A percentile compares a stretch with the other conserved stretches of the same genome.
phyloP scores from a whole-genome alignment of 129 eudicot species.

The Flaveria linearis region DNA sequence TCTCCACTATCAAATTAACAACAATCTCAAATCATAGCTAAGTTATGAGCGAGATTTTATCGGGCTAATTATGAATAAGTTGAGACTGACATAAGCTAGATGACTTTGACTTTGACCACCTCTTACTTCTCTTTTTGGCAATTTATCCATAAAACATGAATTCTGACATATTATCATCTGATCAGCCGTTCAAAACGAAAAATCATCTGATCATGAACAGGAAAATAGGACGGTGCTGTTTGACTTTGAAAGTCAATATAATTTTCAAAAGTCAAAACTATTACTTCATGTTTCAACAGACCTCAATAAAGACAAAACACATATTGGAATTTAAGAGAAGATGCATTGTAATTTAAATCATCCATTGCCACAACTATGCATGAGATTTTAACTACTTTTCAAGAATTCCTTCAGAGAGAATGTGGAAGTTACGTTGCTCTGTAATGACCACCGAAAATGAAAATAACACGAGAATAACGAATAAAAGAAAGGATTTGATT shows the following conservation, averaged over 20 bases:
- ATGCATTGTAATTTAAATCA: constrained; percentile 1
- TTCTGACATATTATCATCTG: not conserved
- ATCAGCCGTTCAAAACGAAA: too few species aligned
- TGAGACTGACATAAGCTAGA: too few species aligned
- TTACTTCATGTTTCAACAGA: not conserved
- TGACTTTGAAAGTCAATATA: not conserved
- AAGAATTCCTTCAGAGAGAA: constrained; percentile 18
- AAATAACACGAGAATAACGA: constrained; percentile 24
- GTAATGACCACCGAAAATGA: constrained; percentile 32
- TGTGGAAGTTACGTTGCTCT: constrained; percentile 28
- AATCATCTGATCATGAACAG: not conserved
- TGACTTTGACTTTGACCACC: not conserved
- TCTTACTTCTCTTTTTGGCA: not conserved
- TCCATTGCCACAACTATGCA: constrained; percentile 18
- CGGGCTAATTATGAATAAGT: too few species aligned
- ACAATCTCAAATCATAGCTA: too few species aligned
- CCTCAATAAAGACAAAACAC: not conserved
- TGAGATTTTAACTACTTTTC: constrained; percentile 8
- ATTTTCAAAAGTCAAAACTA: not conserved
- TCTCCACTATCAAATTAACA: too few species aligned
- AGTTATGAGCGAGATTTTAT: too few species aligned
- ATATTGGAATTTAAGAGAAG: not conserved
- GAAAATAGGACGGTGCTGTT: not conserved
- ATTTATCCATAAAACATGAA: not conserved
- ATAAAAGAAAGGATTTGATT: constrained; percentile 31